Evolutionary conservation across 768 basidiomycete genomes (phyloP), one percentile per base, ranked within the genome.

Genomic region (Chalciporus piperatus): DNA sequence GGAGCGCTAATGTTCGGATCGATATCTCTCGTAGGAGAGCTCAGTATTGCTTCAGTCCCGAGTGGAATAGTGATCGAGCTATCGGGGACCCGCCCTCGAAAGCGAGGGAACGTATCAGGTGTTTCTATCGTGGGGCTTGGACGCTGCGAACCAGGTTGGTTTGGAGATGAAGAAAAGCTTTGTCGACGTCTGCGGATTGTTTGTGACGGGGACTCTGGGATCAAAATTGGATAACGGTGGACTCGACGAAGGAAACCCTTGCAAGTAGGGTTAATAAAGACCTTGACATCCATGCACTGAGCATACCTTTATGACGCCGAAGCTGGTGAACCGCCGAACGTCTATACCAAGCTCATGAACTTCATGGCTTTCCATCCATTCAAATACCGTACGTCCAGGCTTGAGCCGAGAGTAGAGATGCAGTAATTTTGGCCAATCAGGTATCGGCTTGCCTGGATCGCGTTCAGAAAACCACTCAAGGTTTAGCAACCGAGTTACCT

Each of bases 291-390:
- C 43, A 37, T 19, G 45, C 27, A 43, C 13, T 40, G 39, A 11
- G n/a, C 58, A 14, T 65, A 84, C 89, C 72, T 99, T 99, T 72
- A 99, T 96, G 20, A 98, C 90, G 6, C 97, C 97, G 62, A 98
- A 99, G 54, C 89, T 94, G 16, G 92, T 84, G 68, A 99, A 97
- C n/a, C 97, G 82, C 9, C 96, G 82, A 8, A 91, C 80, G 65
- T 99, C 97, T 47, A 98, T 86, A 2, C 90, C 92, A 19, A 85
- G 68, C 6, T 75, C 72, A 44, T 85, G 79, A 16, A 94, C 81
- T 19, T 84, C 74, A 59, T 92, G 76, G 38, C 75, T 74, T 59
- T 90, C 82, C 76, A 93, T 90, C 96, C 97, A 99, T 40, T 91
- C 84, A 23, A 81, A 79, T 5, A 98, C 77, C 0, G 91, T 90